These are phyloP conservation scores for apple (Malus domestica) DNA, from an alignment of 306 rosid genomes.

Conservation along the genomic window ASM211411v1 NC_041799.1:42689001-42689500, in stretches of 20 bases:
- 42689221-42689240: neutral
- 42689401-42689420: neutral
- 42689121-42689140: slow-evolving; percentile 34
- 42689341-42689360: neutral
- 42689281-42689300: neutral
- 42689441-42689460: neutral
- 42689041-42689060: slow-evolving; percentile 91
- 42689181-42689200: slow-evolving; percentile 65
- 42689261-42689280: neutral
- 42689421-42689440: neutral
- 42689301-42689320: neutral
- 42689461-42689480: neutral
- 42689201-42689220: neutral
- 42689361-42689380: neutral
- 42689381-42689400: neutral
- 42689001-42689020: slow-evolving; percentile 96
- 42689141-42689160: slow-evolving; percentile 53
- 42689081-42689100: slow-evolving; percentile 69
- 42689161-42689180: slow-evolving; percentile 20
- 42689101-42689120: slow-evolving; percentile 92
- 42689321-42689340: neutral
- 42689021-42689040: slow-evolving; percentile 94
- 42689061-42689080: slow-evolving; percentile 93
- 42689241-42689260: neutral
- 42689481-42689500: neutral